A percentile compares a stretch with the other conserved stretches of the same genome.
Conservation (phyloP, 2,329 filamentous ascomycete species). For the Ophiobolus disseminans region DNA sequence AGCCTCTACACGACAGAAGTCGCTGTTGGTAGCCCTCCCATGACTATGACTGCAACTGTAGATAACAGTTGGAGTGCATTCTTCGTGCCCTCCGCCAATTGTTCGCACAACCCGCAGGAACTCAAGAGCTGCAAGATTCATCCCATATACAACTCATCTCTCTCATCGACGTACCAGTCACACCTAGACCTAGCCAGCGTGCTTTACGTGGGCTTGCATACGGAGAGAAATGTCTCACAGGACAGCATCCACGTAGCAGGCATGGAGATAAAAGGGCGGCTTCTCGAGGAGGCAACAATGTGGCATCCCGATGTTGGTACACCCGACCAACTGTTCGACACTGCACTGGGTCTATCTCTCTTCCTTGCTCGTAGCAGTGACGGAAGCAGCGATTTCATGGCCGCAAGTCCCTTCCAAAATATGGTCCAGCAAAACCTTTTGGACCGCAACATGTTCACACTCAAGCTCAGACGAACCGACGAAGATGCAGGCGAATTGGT, state of each 20-base stretch:
- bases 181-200: conserved; percentile 4
- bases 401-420: conserved; percentile 12
- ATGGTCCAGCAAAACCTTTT: conserved; percentile 12
- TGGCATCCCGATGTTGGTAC: conserved; percentile 5
- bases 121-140: conserved; percentile 2
- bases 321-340: conserved; percentile 12
- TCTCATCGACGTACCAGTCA: conserved; percentile 10
- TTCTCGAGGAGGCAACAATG: conserved; percentile 9
- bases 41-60: conserved; percentile 4
- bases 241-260: conserved; percentile 12
- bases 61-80: conserved; percentile 18
- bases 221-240: conserved; percentile 9
- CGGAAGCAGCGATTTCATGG: neutral
- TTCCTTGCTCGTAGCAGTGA: conserved; percentile 1
- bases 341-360: conserved; percentile 12
- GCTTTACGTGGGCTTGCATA: conserved; percentile 6
- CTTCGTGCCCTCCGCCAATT: conserved; percentile 18
- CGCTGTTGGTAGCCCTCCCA: conserved; percentile 14
- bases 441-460: conserved; percentile 10
- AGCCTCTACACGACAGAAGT: conserved; percentile 15
- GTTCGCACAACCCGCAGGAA: conserved; percentile 4
- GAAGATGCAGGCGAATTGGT: conserved; percentile 12
- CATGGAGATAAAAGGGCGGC: conserved; percentile 12
- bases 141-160: conserved; percentile 9
- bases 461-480: conserved; percentile 5